A percentile compares a stretch with the other conserved stretches of the same genome.
Evolutionary conservation across 805 yeast genomes (phyloP).

Genomic region (Yarrowia divulgata): DNA sequence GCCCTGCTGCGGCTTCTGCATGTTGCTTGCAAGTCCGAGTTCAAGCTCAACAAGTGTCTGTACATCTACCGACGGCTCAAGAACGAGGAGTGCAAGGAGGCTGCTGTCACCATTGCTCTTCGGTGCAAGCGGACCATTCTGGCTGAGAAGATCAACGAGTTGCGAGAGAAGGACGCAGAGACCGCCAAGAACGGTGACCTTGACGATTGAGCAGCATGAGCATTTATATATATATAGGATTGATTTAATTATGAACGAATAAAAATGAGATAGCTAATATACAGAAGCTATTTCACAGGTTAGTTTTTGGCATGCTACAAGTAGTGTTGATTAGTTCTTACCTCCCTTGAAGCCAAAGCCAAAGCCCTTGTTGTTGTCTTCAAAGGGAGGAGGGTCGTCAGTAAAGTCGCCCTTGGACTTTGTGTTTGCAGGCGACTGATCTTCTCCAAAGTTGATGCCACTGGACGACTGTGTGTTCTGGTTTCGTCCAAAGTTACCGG

Average conservation of each 20-base stretch:
- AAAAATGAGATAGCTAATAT: not conserved
- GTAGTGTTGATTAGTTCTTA: not conserved
- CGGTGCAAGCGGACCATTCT: constrained; percentile 64
- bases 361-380: not conserved
- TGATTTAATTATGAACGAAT: not conserved
- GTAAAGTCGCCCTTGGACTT: not conserved
- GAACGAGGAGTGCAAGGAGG: constrained; percentile 79
- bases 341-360: not conserved
- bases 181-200: not conserved
- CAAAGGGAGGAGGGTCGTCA: constrained; percentile 32
- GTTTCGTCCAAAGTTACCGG: constrained; percentile 27
- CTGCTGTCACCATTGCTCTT: constrained; percentile 85
- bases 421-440: constrained; percentile 10
- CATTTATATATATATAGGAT: not conserved
- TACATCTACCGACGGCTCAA: constrained; percentile 72
- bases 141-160: constrained; percentile 61
- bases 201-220: not conserved
- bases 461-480: not conserved
- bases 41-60: constrained; percentile 68
- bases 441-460: constrained; percentile 26
- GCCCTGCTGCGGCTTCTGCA: constrained; percentile 80
- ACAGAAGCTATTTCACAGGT: not conserved
- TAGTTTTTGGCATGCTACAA: not conserved
- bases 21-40: constrained; percentile 67
- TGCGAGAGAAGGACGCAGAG: constrained; percentile 54